Conservation (phyloP, 495 filamentous ascomycete species). For the Penicillium coffeae region DNA sequence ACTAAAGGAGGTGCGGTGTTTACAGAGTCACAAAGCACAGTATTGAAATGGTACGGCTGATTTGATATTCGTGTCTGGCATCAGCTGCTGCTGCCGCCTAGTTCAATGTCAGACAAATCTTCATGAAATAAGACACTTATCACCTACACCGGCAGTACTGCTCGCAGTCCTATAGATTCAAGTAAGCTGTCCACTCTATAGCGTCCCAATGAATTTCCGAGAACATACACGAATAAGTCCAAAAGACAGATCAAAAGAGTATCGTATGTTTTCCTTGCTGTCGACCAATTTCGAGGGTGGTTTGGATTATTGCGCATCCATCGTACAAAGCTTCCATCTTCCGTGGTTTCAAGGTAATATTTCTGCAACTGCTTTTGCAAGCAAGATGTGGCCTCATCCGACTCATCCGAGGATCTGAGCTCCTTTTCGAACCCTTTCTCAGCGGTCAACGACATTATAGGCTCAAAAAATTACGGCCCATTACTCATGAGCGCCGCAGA, state of each 20-base stretch:
- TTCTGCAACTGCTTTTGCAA: constrained; percentile 15
- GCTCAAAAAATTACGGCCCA: background rate
- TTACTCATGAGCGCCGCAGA: no score
- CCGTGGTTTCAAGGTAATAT: constrained; percentile 28
- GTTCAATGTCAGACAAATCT: background rate
- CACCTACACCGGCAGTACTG: constrained; percentile 39
- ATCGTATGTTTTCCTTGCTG: constrained; percentile 33
- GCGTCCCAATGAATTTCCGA: background rate
- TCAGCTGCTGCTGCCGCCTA: constrained; percentile 33
- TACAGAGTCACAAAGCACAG: constrained; percentile 41
- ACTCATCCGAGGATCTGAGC: constrained; percentile 1
- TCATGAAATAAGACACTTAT: background rate
- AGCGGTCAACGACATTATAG: background rate
- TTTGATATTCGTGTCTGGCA: constrained; percentile 29
- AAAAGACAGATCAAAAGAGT: constrained; percentile 32
- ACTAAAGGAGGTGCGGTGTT: no score
- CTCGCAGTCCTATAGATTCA: constrained; percentile 33
- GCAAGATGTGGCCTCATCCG: constrained; percentile 15
- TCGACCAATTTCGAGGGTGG: constrained; percentile 41
- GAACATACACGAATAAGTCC: constrained; percentile 38
- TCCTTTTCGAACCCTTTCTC: constrained; percentile 10
- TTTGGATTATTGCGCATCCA: constrained; percentile 33
- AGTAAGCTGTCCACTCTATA: constrained; percentile 2
- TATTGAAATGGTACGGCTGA: constrained; percentile 27
- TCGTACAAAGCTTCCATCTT: constrained; percentile 34